Conservation (phyloP, 148 eudicot species). For the Mesembryanthemum crystallinum region DNA sequence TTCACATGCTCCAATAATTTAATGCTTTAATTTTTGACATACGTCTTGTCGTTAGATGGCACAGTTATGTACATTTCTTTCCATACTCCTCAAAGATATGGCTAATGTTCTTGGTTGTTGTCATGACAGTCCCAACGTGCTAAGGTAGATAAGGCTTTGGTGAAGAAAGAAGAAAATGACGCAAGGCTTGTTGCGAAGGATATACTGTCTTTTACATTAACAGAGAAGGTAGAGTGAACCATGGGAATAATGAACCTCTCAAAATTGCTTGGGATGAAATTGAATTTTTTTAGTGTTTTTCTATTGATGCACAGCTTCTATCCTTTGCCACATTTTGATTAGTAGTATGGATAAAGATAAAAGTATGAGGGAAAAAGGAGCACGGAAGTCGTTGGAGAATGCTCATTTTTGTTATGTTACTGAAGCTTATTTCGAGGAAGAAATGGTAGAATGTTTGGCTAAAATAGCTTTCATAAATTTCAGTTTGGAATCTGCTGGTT, state of each 20-base stretch:
- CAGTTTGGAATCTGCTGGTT: background rate
- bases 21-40: background rate
- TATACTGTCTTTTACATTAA: slow-evolving; percentile 65
- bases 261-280: background rate
- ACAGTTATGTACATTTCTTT: background rate
- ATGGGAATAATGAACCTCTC: background rate
- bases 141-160: slow-evolving; percentile 54
- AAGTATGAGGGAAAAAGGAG: slow-evolving; percentile 4
- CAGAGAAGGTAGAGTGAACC: slow-evolving; percentile 57
- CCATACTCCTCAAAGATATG: background rate
- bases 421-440: background rate
- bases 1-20: too few relatives aligned
- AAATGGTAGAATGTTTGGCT: background rate
- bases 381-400: background rate
- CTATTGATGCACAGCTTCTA: slow-evolving; percentile 2
- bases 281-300: background rate
- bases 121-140: slow-evolving; percentile 78
- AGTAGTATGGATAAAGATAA: background rate
- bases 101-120: background rate
- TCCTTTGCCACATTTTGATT: background rate
- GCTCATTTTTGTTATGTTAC: background rate
- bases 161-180: slow-evolving; percentile 36
- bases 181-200: slow-evolving; percentile 52
- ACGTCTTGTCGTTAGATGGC: background rate
- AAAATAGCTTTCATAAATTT: background rate